Base-by-base conservation (phyloP, 1,139 yeast genomes). In the Hansenula anomala region DNA sequence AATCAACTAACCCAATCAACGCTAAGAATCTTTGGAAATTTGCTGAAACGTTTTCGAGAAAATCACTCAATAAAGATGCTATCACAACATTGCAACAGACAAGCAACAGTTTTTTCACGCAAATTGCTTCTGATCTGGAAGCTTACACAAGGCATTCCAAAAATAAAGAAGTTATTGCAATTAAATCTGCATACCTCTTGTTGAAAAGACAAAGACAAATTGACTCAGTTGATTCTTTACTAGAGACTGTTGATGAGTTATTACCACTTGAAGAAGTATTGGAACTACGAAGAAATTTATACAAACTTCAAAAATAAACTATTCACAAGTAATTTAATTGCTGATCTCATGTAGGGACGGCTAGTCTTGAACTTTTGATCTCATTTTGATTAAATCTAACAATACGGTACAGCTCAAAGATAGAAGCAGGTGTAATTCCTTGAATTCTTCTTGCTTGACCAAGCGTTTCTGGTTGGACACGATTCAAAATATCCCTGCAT, bases 371-470 rank as follows among this genome's bases (percentile, higher is more conserved):
- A 20, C 41, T 37, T 31, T 31, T 43, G 30, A 51, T 49, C 33
- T 52, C 52, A 3, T 36, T 36, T 39, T 53, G 57, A 30, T 47
- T 47, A 3, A 46, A 13, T 36, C 48, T 53, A 5, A 52, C 55
- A 33, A 53, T 29, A 20, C 52, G 38, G 51, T 77, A 82, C 30
- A 84, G 67, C 50, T 82, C 89, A 51, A 82, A 82, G 4, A 82
- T 66, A 0, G 90, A 83, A 2, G 89, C 87, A 0, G 97, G 96
- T 0, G 97, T 92, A 1, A 92, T 81, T 0, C 98, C 97, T 55
- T 92, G 95, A 15, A 90, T 84, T 49, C 97, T 71, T 55, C 96
- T 73, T 0, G 97, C 97, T 58, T 92, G 97, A 0, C 97, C 97
- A 36, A 92, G 77, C 0, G 97, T 92, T 40, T 76, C 77, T 0